A percentile compares a stretch with the other conserved stretches of the same genome.
Evolutionary conservation across 306 rosid genomes (phyloP).

Genomic region (Quercus alba): DNA sequence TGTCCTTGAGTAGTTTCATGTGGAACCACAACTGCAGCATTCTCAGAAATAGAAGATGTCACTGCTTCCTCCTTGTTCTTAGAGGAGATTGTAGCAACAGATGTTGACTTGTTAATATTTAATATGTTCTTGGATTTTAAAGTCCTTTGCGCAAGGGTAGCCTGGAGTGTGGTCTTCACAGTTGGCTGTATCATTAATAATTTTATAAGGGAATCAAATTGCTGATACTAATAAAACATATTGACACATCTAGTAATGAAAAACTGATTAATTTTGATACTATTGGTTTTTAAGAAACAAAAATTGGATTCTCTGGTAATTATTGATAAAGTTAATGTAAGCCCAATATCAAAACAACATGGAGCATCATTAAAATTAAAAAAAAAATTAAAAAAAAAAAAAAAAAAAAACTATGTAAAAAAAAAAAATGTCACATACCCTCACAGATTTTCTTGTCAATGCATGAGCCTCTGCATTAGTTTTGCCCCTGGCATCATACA

Average conservation of each 20-base stretch:
- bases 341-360: not conserved
- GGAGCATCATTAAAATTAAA: not conserved
- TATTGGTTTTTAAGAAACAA: not conserved
- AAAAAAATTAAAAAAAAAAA: too few species aligned
- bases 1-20: conserved; percentile 33
- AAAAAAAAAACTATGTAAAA: not conserved
- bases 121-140: conserved; percentile 37
- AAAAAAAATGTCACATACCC: conserved; percentile 39
- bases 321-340: not conserved
- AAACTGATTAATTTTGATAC: not conserved
- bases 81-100: conserved; percentile 37
- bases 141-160: conserved; percentile 35
- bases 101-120: conserved; percentile 30
- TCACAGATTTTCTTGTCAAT: conserved; percentile 46
- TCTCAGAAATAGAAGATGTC: conserved; percentile 35
- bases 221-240: not conserved
- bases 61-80: conserved; percentile 34
- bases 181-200: conserved; percentile 46
- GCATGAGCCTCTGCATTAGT: conserved; percentile 32
- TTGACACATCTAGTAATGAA: not conserved
- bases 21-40: conserved; percentile 13
- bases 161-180: conserved; percentile 46
- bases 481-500: conserved; percentile 50
- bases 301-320: not conserved
- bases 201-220: conserved; percentile 9